Evolutionary conservation across 169 alveolate genomes (phyloP).

Genomic region (Plasmodium cynomolgi): DNA sequence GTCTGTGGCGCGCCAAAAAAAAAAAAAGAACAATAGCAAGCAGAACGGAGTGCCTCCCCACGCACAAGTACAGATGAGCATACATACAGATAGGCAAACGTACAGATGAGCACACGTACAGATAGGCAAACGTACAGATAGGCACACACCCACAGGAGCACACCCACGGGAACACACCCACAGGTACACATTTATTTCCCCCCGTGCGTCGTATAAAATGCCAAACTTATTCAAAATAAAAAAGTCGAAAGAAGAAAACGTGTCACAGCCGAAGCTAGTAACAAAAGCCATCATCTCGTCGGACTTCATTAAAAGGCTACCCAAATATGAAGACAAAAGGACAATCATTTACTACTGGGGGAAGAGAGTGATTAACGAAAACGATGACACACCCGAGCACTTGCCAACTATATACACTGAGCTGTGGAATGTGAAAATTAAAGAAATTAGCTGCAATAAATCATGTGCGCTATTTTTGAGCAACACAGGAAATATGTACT

Average conservation of each 20-base stretch:
- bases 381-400: conserved; percentile 70
- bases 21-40: not conserved
- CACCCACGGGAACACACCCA: not conserved
- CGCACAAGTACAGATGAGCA: not conserved
- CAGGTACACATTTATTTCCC: not conserved
- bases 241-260: conserved; percentile 69
- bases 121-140: not conserved
- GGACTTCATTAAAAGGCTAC: conserved; percentile 58
- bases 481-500: conserved; percentile 73
- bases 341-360: conserved; percentile 75
- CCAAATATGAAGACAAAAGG: conserved; percentile 75
- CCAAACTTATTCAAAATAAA: conserved; percentile 41
- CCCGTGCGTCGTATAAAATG: conserved; percentile 22
- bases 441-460: conserved; percentile 79
- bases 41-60: not conserved
- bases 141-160: not conserved
- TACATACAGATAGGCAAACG: not conserved
- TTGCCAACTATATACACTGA: conserved; percentile 81
- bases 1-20: not conserved
- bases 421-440: conserved; percentile 78
- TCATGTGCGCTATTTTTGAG: conserved; percentile 82
- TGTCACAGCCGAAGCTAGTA: conserved; percentile 67
- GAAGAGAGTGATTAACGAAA: conserved; percentile 69
- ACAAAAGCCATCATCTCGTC: conserved; percentile 72
- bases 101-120: not conserved